phyloP scores from a whole-genome alignment of 2,329 filamentous ascomycete species.

The Emmonsiellopsis sp. region DNA sequence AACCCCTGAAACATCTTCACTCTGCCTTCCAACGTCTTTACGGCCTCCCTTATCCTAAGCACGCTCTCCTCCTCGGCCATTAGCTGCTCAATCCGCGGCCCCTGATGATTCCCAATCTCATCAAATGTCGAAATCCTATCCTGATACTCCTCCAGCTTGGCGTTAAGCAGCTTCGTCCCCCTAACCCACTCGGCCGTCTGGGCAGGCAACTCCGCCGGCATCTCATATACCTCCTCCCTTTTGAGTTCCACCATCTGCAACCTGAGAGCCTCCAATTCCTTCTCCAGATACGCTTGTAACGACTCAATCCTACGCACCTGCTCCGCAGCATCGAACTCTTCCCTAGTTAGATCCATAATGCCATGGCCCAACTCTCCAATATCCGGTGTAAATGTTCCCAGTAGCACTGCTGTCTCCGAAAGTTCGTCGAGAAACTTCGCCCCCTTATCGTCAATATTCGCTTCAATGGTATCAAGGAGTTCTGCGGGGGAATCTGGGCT shows the following conservation, averaged over 20 bases:
- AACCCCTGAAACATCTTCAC: conserved; percentile 60
- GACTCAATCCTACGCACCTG: conserved; percentile 47
- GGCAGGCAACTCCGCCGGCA: conserved; percentile 50
- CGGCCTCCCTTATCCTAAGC: conserved; percentile 47
- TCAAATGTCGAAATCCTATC: conserved; percentile 41
- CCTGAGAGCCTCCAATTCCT: conserved; percentile 35
- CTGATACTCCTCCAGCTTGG: conserved; percentile 59
- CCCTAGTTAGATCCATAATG: conserved; percentile 48
- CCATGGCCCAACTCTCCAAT: conserved; percentile 42
- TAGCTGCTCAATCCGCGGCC: conserved; percentile 41
- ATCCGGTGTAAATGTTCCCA: conserved; percentile 42
- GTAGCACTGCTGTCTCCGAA: conserved; percentile 41
- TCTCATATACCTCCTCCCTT: conserved; percentile 38
- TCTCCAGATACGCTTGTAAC: conserved; percentile 48
- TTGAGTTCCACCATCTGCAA: conserved; percentile 22
- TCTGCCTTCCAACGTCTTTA: conserved; percentile 57
- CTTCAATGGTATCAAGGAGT: conserved; percentile 46
- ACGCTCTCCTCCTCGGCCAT: conserved; percentile 51
- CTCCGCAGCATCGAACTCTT: conserved; percentile 43
- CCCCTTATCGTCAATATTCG: conserved; percentile 45
- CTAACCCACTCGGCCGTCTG: conserved; percentile 67
- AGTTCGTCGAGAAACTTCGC: conserved; percentile 48
- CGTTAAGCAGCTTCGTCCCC: conserved; percentile 55
- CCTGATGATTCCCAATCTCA: conserved; percentile 18
- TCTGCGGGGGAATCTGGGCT: conserved; percentile 25